phyloP scores from a whole-genome alignment of 352 stramenopile species.

The Phytophthora hibernalis region DNA sequence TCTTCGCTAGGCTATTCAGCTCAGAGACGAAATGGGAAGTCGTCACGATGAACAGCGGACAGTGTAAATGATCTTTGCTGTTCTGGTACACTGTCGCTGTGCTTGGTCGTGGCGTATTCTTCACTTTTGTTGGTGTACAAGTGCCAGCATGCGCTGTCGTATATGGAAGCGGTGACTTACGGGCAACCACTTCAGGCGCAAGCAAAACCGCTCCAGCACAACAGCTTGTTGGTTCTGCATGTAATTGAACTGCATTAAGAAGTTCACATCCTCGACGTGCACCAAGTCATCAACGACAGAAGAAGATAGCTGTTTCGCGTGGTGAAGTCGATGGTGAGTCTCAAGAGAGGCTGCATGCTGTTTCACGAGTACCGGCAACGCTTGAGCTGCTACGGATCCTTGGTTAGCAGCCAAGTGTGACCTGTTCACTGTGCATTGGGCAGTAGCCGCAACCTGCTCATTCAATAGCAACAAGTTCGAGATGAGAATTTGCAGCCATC shows the following conservation, averaged over 20 bases:
- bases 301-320: slow-evolving; percentile 1
- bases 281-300: slow-evolving; percentile 9
- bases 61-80: slow-evolving; percentile 37
- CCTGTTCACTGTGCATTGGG: slow-evolving; percentile 19
- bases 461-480: slow-evolving; percentile 23
- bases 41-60: slow-evolving; percentile 49
- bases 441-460: slow-evolving; percentile 20
- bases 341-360: slow-evolving; percentile 24
- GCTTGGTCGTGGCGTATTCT: slow-evolving; percentile 25
- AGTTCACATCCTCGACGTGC: slow-evolving; percentile 36
- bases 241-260: slow-evolving; percentile 43
- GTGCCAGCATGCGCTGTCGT: slow-evolving; percentile 56
- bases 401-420: slow-evolving; percentile 8
- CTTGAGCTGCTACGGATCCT: neutral
- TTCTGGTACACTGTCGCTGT: neutral
- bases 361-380: slow-evolving; percentile 23
- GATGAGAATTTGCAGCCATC: slow-evolving; percentile 23
- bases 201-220: slow-evolving; percentile 47
- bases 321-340: slow-evolving; percentile 36
- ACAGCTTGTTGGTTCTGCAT: slow-evolving; percentile 28
- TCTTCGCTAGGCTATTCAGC: slow-evolving; percentile 34
- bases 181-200: slow-evolving; percentile 53
- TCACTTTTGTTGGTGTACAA: slow-evolving; percentile 49
- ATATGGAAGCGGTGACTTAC: slow-evolving; percentile 62
- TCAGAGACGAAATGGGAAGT: slow-evolving; percentile 40